Base-by-base conservation (phyloP, 768 basidiomycete genomes). In the Neoboletus subvelutipes region DNA sequence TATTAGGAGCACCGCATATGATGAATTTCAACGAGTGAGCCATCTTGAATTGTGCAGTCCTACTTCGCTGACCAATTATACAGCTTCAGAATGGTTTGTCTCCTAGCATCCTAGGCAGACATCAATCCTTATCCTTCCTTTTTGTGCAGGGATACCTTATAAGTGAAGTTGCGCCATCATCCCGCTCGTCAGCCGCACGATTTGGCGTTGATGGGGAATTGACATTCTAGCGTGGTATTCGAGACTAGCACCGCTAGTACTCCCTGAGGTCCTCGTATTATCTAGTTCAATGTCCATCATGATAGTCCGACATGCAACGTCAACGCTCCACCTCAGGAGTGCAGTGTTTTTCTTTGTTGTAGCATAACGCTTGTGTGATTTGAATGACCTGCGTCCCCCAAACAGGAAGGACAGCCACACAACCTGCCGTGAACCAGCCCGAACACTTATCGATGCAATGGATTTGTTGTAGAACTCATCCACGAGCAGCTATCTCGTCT, bases 21-120 rank as follows among this genome's bases (percentile, higher is more conserved):
- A 98, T 67, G 92, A 94, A 67, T 99, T 96, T 77, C 94, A 97
- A 74, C 75, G 90, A 71, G 90, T 92, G 61, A 69, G 90, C 50
- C 0, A 18, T 55, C 45, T 46, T 17, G 39, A 31, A 33, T 45
- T 45, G 17, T 43, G 18, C 13, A 24, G 36, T 57, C 22, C 8
- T 43, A 24, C 50, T n/a, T 50, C 26, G 39, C 45, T 66, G 43
- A 62, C 45, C 18, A 22, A 36, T 29, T 53, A n/a, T 17, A 48
- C 59, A 81, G 80, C 63, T 81, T 51, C 80, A 81, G 67, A 81
- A 81, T 37, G 80, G 80, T 77, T 57, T 55, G 73, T 63, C 45
- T 56, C 29, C 6, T 52, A 26, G 43, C 26, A 9, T 31, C n/a
- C 34, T 28, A n/a, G 18, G 33, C 18, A 37, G 29, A 26, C 13